Conservation (phyloP, 1,284 basidiomycete species). For the Irpex rosettiformis region DNA sequence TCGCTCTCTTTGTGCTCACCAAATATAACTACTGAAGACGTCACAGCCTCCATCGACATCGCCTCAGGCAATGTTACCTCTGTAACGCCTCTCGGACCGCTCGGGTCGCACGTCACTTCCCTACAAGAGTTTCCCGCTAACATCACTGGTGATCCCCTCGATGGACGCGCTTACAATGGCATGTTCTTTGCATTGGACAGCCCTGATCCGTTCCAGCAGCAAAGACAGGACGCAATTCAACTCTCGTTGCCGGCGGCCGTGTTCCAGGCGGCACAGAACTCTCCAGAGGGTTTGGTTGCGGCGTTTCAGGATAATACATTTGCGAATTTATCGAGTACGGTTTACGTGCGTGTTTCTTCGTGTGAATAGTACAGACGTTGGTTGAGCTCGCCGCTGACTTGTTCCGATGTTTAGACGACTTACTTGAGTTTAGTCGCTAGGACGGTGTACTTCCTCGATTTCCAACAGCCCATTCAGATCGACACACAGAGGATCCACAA, state of each 20-base stretch:
- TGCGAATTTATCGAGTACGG: conserved; percentile 32
- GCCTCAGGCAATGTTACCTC: conserved; percentile 30
- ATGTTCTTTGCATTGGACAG: conserved; percentile 40
- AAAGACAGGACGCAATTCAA: conserved; percentile 37
- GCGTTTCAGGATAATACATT: conserved; percentile 39
- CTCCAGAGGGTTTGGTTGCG: conserved; percentile 32
- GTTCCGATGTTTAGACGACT: conserved; percentile 31
- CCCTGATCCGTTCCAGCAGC: conserved; percentile 32
- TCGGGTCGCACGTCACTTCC: conserved; percentile 29
- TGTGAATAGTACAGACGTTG: not conserved
- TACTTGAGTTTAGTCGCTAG: conserved; percentile 50
- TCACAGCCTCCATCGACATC: conserved; percentile 25
- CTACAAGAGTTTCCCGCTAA: conserved; percentile 33
- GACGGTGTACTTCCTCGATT: conserved; percentile 44
- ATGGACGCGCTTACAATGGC: conserved; percentile 49
- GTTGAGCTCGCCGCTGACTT: too few species aligned
- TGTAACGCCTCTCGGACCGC: conserved; percentile 36
- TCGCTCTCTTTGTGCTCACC: conserved; percentile 47
- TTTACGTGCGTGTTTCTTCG: conserved; percentile 41
- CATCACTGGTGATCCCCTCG: conserved; percentile 39
- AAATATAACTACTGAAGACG: conserved; percentile 37
- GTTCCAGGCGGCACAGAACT: conserved; percentile 40
- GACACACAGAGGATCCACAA: conserved; percentile 40
- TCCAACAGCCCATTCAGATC: conserved; percentile 31
- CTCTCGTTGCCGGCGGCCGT: conserved; percentile 49